Conservation (phyloP, 2,329 filamentous ascomycete genomes). For the Xylaria sp. region DNA sequence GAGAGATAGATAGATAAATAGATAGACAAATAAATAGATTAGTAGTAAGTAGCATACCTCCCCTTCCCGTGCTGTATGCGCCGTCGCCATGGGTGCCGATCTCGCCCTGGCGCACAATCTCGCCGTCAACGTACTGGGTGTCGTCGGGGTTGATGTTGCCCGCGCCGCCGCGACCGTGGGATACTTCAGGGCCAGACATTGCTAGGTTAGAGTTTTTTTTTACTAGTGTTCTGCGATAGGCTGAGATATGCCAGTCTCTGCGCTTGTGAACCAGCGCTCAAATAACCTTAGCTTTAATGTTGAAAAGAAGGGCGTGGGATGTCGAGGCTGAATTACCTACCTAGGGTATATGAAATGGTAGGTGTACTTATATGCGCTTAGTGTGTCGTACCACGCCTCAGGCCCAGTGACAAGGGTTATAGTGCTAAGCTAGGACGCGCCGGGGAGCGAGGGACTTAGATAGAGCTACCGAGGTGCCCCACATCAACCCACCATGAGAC, state of each 20-base stretch:
- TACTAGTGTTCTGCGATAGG: background rate
- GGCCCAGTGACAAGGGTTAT: constrained; percentile 9
- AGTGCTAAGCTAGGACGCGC: constrained; percentile 14
- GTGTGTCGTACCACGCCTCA: constrained; percentile 15
- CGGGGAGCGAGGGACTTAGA: constrained; percentile 9
- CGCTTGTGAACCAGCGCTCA: background rate
- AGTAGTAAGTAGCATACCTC: constrained; percentile 57
- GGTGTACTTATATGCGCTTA: background rate
- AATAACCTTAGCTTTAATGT: background rate
- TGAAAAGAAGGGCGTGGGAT: background rate
- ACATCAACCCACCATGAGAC: too few species aligned
- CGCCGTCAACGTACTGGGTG: constrained; percentile 70
- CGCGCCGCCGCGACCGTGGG: constrained; percentile 70
- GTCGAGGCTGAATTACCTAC: background rate
- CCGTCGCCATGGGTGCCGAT: constrained; percentile 68
- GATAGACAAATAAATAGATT: background rate
- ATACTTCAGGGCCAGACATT: constrained; percentile 61
- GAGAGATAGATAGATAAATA: too few species aligned
- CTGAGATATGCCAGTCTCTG: background rate
- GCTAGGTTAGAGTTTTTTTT: background rate
- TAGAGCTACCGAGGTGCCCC: too few species aligned
- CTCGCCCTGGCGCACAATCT: constrained; percentile 66
- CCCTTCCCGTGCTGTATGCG: constrained; percentile 68
- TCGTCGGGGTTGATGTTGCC: constrained; percentile 70
- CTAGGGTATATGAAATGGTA: too few species aligned